phyloP scores from a whole-genome alignment of 2,329 filamentous ascomycete genomes.

The Cercospora citrullina region DNA sequence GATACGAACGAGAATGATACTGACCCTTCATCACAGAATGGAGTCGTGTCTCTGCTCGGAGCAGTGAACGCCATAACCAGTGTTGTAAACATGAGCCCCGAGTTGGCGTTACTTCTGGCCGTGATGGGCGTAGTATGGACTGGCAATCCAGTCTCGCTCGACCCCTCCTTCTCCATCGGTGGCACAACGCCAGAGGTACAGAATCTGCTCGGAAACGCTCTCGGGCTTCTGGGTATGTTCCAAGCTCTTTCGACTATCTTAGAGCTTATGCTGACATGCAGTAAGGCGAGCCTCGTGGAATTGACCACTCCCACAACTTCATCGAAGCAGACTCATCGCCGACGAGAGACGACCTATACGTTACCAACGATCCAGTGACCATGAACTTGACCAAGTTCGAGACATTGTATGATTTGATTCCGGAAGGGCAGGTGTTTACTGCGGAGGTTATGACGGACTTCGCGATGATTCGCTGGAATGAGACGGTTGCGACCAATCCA shows the following conservation, averaged over 20 bases:
- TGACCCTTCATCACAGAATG: constrained; percentile 11
- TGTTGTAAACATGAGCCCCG: constrained; percentile 36
- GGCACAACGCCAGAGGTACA: constrained; percentile 32
- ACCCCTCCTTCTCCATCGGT: constrained; percentile 37
- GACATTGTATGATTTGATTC: constrained; percentile 44
- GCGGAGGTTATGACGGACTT: constrained; percentile 36
- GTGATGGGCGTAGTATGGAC: constrained; percentile 37
- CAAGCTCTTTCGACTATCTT: too few relatives aligned
- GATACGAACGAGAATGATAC: not conserved
- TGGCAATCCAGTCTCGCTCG: constrained; percentile 45
- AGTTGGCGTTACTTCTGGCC: constrained; percentile 35
- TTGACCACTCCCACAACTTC: constrained; percentile 56
- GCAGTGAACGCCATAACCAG: constrained; percentile 20
- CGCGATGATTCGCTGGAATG: constrained; percentile 32
- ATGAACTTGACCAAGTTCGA: constrained; percentile 56
- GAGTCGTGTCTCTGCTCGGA: constrained; percentile 26
- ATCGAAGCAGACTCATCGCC: constrained; percentile 57
- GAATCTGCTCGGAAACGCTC: constrained; percentile 49
- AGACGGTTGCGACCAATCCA: constrained; percentile 32
- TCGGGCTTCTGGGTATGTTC: constrained; percentile 28
- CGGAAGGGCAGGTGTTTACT: constrained; percentile 29
- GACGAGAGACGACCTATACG: constrained; percentile 56
- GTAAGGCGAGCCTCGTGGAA: constrained; percentile 30
- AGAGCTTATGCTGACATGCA: not conserved
- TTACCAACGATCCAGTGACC: constrained; percentile 48